Evolutionary conservation across 2,329 filamentous ascomycete genomes (phyloP), one percentile per base, ranked within the genome.

Genomic region (Apiospora arundinis): DNA sequence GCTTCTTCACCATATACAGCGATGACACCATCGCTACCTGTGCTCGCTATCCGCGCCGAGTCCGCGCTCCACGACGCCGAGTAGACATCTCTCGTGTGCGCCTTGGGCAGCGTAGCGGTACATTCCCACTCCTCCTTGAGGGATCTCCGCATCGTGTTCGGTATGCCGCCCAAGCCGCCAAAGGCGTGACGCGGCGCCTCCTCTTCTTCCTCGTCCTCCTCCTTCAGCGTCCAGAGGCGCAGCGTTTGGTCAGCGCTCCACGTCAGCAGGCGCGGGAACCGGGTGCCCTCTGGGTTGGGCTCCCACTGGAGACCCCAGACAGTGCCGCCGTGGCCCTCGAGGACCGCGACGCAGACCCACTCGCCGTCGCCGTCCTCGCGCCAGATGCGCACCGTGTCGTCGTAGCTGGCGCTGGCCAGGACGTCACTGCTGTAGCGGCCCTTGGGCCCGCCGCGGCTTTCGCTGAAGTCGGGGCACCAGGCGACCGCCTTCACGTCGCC

Each of bases 401-500:
- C 96, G 81, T 99, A 99, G 80, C 94, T 97, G n/a, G 90, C 92
- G 78, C 92, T 96, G 8, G 94, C 96, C 25, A 99, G 87, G 66
- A 96, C 87, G 75, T 97, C 92, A 66, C 88, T 84, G 74, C 87
- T 85, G 75, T 89, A 90, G 69, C 84, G 82, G 56, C 86, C 81
- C 16, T 81, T 78, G 23, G 32, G 32, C 3, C 81, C 77, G 71
- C 82, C 84, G 32, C 87, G 82, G 32, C 85, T 86, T 8, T 32
- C 52, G 14, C 85, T 88, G 42, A 45, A 45, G 69, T 91, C 90
- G 0, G 94, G 94, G 80, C 96, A 95, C 96, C 96, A 99, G 2
- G 91, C 90, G 1, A 99, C 93, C 74, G 91, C 94, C 81, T 99
- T 99, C 75, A 99, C 95, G 82, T 99, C 96, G 28, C 93, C 95